Conservation (phyloP, 306 rosid species). For the Acacia melanoxylon region DNA sequence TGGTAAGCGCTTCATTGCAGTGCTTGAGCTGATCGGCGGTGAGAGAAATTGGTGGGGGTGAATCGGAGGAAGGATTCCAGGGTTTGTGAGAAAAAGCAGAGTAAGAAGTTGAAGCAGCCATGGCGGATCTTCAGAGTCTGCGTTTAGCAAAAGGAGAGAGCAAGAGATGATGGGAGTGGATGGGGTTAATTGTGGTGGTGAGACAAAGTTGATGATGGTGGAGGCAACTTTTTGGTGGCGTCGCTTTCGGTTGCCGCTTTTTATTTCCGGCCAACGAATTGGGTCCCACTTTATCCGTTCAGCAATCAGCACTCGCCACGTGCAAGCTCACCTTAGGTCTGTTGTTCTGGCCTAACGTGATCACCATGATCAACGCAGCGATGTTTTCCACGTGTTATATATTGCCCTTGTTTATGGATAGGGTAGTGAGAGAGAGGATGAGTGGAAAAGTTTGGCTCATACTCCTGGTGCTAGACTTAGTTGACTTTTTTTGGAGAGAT, state of each 20-base stretch:
- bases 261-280: no score
- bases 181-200: background rate
- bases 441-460: no score
- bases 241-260: background rate
- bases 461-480: no score
- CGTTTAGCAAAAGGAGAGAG: background rate
- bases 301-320: no score
- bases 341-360: no score
- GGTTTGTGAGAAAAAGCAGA: constrained; percentile 32
- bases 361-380: no score
- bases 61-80: constrained; percentile 52
- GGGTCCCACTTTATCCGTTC: no score
- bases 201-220: background rate
- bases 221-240: background rate
- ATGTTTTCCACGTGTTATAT: no score
- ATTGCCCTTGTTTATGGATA: no score
- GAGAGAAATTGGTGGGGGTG: constrained; percentile 47
- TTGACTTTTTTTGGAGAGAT: no score
- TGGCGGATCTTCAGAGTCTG: constrained; percentile 24
- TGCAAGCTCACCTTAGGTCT: no score
- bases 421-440: no score
- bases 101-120: constrained; percentile 34
- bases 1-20: constrained; percentile 64
- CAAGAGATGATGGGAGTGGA: background rate
- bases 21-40: constrained; percentile 57